Conservation (phyloP, 441 rosid species). For the Populus tomentosa region DNA sequence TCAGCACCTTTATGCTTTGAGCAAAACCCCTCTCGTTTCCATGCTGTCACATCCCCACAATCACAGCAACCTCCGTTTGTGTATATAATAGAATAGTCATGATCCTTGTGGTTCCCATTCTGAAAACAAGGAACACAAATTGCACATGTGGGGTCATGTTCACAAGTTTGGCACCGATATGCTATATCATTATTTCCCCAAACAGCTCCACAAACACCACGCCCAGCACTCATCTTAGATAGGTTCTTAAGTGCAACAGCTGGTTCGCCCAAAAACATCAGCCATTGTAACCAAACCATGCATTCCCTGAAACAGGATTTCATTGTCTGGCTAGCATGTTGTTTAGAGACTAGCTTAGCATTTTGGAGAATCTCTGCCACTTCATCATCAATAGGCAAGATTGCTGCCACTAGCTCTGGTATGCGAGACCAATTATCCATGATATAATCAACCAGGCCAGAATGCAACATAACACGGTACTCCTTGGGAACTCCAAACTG, state of each 20-base stretch:
- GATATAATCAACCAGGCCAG: constrained; percentile 56
- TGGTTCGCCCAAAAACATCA: constrained; percentile 82
- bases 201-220: constrained; percentile 97
- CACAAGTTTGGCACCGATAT: constrained; percentile 82
- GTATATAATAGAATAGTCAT: constrained; percentile 78
- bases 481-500: constrained; percentile 56
- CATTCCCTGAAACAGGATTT: constrained; percentile 49
- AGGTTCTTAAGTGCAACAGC: constrained; percentile 44
- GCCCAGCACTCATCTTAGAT: constrained; percentile 45
- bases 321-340: constrained; percentile 31
- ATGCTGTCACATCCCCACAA: constrained; percentile 96
- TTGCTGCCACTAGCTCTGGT: constrained; percentile 50
- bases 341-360: constrained; percentile 32
- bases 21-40: constrained; percentile 96
- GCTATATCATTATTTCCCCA: constrained; percentile 95
- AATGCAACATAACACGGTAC: constrained; percentile 32
- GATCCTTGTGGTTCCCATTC: constrained; percentile 76
- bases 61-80: constrained; percentile 98
- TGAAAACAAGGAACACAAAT: constrained; percentile 92
- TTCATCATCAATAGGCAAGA: constrained; percentile 72
- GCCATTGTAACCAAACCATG: constrained; percentile 81
- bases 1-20: constrained; percentile 91
- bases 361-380: constrained; percentile 40
- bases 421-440: constrained; percentile 34
- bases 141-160: constrained; percentile 91